Conservation (phyloP, 768 basidiomycete species). For the Calocera cornea region DNA sequence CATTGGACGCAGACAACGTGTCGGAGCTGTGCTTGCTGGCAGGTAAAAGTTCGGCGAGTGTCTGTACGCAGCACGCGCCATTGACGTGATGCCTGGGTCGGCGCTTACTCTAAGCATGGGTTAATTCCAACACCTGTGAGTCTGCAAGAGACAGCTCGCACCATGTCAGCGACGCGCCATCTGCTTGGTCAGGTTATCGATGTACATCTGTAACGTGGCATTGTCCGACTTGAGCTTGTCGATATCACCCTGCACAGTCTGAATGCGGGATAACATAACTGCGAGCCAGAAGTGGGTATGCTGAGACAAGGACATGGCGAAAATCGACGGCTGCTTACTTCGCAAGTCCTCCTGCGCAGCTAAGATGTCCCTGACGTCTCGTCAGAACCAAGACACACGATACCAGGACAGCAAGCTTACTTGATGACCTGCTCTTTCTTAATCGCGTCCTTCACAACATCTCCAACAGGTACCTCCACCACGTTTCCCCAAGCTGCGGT, state of each 20-base stretch:
- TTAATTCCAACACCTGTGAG: background rate
- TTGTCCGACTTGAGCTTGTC: slow-evolving; percentile 70
- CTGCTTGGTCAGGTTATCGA: slow-evolving; percentile 77
- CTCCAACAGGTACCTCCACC: slow-evolving; percentile 34
- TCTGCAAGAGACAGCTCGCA: background rate
- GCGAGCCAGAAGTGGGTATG: slow-evolving; percentile 3
- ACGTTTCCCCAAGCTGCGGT: slow-evolving; percentile 38
- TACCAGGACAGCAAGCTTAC: slow-evolving; percentile 33
- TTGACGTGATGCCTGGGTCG: background rate
- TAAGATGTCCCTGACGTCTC: slow-evolving; percentile 45
- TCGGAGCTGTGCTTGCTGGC: background rate
- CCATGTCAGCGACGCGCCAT: slow-evolving; percentile 54
- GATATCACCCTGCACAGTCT: slow-evolving; percentile 60
- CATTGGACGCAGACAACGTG: background rate
- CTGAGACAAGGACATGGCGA: background rate
- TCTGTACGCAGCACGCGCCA: background rate
- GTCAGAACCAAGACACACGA: background rate
- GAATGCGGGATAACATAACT: slow-evolving; percentile 58
- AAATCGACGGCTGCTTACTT: slow-evolving; percentile 31
- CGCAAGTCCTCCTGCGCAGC: slow-evolving; percentile 65
- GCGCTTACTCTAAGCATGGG: background rate
- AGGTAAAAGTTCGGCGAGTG: background rate
- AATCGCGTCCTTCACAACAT: slow-evolving; percentile 62
- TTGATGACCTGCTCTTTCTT: slow-evolving; percentile 65
- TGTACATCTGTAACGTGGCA: slow-evolving; percentile 74